Evolutionary conservation across 2,329 filamentous ascomycete species (phyloP), one percentile per base, ranked within the genome.

Genomic region (Fusarium mexicanum): DNA sequence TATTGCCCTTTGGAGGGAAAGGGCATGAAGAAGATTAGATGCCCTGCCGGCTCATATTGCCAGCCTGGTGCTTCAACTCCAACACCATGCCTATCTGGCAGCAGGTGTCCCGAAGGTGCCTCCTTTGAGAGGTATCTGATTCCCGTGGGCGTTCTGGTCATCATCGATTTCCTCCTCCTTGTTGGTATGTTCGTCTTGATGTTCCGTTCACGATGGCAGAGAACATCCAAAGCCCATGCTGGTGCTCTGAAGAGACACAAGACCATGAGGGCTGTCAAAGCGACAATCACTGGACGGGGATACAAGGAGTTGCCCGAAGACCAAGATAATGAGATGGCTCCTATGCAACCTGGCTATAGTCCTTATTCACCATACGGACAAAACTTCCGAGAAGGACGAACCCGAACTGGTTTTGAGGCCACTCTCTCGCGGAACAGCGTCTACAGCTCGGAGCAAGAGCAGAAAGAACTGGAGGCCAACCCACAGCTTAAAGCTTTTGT

Each of bases 1-100:
- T 89, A 88, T 69, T 90, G 88, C 57, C 87, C 87, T 3, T 40
- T 62, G 4, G 62, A 74, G 9, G 62, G 62, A 9, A 63, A 75
- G 29, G 85, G 85, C 16, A 83, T 79, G 47, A 74, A 85, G 62
- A 83, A 81, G 48, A 71, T 85, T 8, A 57, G 67, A 16, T 90
- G 88, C 59, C 87, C 86, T 0, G 67, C 80, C 14, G 87, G 87
- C 31, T 81, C 82, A 6, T 90, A 87, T 71, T 90, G 88, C 68
- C 87, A 87, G 37, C 83, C 84, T 1, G 88, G 88, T 11, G 84
- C 86, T 9, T 76, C 83, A 3, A 79, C 82, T 11, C 86, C 88
- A 4, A 86, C 84, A 7, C 85, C 85, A 17, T 90, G 88, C 67
- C 78, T 78, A 22, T 57, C 80, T 7, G 86, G 85, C 2, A 87